These are phyloP conservation scores for Pythium sukuiense DNA, from an alignment of 352 stramenopile genomes.

Conservation along the genomic window DNA sequence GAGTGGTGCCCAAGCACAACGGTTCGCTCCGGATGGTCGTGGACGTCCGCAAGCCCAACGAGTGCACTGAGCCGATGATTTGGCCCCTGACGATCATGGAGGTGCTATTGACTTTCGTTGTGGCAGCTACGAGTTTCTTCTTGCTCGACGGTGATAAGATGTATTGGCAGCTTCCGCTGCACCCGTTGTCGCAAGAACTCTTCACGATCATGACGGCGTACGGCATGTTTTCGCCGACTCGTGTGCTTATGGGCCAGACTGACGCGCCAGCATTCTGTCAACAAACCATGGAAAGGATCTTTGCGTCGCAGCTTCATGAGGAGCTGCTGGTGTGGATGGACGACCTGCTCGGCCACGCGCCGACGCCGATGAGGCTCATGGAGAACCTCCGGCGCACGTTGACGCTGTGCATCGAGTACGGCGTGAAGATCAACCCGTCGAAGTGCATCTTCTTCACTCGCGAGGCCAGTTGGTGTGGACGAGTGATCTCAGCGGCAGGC, in stretches of 20 bases:
- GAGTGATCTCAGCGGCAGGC: slow-evolving; percentile 23
- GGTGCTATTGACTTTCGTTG: not conserved
- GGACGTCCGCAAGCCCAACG: slow-evolving; percentile 13
- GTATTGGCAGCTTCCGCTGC: slow-evolving; percentile 25
- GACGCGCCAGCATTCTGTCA: slow-evolving; percentile 23
- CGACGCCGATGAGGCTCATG: slow-evolving; percentile 15
- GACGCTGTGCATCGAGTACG: slow-evolving; percentile 20
- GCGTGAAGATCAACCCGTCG: slow-evolving; percentile 36
- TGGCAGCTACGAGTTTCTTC: not conserved
- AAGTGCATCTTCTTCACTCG: slow-evolving; percentile 33
- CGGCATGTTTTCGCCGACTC: slow-evolving; percentile 20
- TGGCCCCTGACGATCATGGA: slow-evolving; percentile 28
- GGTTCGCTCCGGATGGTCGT: slow-evolving; percentile 1
- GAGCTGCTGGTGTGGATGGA: slow-evolving; percentile 33
- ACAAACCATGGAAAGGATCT: slow-evolving; percentile 24
- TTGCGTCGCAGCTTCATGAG: slow-evolving; percentile 17
- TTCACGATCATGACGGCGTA: slow-evolving; percentile 26
- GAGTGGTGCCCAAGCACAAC: not conserved
- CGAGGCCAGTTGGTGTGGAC: slow-evolving; percentile 30
- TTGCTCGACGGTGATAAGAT: slow-evolving; percentile 7
- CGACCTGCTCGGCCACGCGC: slow-evolving; percentile 30
- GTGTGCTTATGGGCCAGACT: slow-evolving; percentile 27
- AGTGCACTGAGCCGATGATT: slow-evolving; percentile 17
- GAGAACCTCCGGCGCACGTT: slow-evolving; percentile 22
- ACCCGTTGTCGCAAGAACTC: slow-evolving; percentile 16